Evolutionary conservation across 257 asterid genomes (phyloP).

Genomic region (Datura wrightii): DNA sequence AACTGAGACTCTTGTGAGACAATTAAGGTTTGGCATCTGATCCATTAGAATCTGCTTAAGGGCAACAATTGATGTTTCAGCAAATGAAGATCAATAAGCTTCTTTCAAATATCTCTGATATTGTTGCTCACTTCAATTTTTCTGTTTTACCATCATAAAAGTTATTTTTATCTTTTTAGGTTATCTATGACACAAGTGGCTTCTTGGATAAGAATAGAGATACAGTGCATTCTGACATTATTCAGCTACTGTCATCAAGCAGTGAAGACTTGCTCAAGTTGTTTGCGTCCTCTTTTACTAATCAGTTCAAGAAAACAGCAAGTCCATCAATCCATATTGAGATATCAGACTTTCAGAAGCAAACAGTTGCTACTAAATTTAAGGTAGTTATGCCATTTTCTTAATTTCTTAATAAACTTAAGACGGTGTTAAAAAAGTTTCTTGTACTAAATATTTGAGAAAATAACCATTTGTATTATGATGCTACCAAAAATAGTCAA

Average conservation of each 20-base stretch:
- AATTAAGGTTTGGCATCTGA: neutral
- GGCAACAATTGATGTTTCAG: neutral
- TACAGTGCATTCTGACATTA: conserved; percentile 56
- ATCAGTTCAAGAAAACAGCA: conserved; percentile 43
- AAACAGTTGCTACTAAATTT: conserved; percentile 73
- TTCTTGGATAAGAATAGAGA: conserved; percentile 93
- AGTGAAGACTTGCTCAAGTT: conserved; percentile 56
- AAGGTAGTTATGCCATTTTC: conserved; percentile 58
- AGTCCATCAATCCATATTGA: conserved; percentile 45
- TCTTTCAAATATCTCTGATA: conserved; percentile 1
- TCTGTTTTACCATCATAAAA: conserved; percentile 17
- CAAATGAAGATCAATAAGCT: conserved; percentile 16
- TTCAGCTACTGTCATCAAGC: conserved; percentile 73
- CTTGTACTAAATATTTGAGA: conserved; percentile 1
- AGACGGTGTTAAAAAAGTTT: neutral
- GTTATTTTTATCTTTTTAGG: conserved; percentile 48
- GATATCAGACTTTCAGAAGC: conserved; percentile 56
- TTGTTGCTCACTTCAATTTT: neutral
- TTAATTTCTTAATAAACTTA: neutral
- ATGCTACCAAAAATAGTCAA: neutral
- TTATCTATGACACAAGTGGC: conserved; percentile 65
- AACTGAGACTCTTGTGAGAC: neutral
- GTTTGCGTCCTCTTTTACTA: conserved; percentile 56
- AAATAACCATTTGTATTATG: neutral
- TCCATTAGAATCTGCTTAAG: neutral